phyloP scores from a whole-genome alignment of 257 asterid genomes.

The Solanum tacnaense region DNA sequence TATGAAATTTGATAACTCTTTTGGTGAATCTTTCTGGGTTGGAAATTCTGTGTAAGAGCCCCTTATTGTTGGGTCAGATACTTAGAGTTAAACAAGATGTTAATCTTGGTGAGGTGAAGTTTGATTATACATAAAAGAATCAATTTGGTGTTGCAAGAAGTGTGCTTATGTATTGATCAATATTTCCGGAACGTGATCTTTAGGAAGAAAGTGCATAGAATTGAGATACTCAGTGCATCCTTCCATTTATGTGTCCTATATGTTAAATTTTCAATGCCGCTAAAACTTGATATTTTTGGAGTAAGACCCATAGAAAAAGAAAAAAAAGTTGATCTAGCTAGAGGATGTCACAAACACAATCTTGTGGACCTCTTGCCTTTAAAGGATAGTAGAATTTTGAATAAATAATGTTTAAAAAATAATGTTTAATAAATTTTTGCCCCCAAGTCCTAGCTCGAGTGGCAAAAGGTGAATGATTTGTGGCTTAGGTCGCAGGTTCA shows the following conservation, averaged over 20 bases:
- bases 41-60: background rate
- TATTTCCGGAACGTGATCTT: background rate
- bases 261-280: background rate
- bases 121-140: background rate
- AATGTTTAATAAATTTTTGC: no score
- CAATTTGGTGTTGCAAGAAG: background rate
- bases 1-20: background rate
- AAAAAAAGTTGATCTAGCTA: background rate
- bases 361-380: background rate
- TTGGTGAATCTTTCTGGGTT: background rate
- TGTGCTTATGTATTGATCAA: background rate
- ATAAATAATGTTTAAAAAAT: background rate
- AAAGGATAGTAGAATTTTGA: background rate
- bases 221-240: background rate
- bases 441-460: no score
- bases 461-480: no score
- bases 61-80: background rate
- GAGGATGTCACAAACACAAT: background rate
- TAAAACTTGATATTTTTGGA: background rate
- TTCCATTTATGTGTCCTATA: background rate
- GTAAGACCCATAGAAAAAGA: background rate
- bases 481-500: no score
- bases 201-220: background rate
- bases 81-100: background rate
- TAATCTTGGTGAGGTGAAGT: background rate